These are phyloP conservation scores for Camellia lanceoleosa DNA, from an alignment of 148 eudicot species.

Conservation along the genomic window DNA sequence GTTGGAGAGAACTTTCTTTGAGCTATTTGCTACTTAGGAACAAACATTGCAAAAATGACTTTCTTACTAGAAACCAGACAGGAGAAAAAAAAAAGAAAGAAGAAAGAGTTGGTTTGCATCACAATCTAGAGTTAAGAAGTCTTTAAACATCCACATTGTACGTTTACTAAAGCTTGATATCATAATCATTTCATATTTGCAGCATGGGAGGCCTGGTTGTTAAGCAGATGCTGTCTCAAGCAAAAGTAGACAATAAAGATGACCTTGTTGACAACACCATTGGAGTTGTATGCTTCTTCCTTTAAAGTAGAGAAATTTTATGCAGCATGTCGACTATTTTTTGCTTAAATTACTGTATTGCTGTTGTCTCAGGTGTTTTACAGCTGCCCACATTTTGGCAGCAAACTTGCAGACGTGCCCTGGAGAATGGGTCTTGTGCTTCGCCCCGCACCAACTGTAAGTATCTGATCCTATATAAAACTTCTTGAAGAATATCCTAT, in stretches of 20 bases:
- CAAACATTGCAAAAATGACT: not conserved
- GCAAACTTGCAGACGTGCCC: slow-evolving; percentile 97
- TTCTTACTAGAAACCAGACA: not conserved
- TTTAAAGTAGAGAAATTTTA: not conserved
- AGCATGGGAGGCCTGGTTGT: slow-evolving; percentile 99
- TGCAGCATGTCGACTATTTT: not conserved
- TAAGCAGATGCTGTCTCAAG: slow-evolving; percentile 92
- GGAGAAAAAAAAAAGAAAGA: not conserved
- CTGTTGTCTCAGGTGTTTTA: slow-evolving; percentile 71
- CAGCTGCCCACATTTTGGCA: slow-evolving; percentile 99
- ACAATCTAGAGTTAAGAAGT: not conserved
- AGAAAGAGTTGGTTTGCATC: not conserved
- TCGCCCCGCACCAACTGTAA: slow-evolving; percentile 97
- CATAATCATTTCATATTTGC: slow-evolving; percentile 28
- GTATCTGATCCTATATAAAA: slow-evolving; percentile 14
- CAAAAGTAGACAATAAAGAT: slow-evolving; percentile 59
- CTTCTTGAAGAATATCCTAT: not conserved
- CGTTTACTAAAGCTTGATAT: not conserved
- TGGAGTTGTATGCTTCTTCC: slow-evolving; percentile 66
- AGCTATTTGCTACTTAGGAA: slow-evolving; percentile 4
- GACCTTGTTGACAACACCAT: slow-evolving; percentile 71
- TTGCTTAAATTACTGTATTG: not conserved
- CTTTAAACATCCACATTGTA: not conserved
- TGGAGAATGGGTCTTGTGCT: slow-evolving; percentile 99
- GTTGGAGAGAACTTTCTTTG: not conserved